Base-by-base conservation (phyloP, 225 moss, liverwort and hornwort genomes). In the Polytrichum commune region DNA sequence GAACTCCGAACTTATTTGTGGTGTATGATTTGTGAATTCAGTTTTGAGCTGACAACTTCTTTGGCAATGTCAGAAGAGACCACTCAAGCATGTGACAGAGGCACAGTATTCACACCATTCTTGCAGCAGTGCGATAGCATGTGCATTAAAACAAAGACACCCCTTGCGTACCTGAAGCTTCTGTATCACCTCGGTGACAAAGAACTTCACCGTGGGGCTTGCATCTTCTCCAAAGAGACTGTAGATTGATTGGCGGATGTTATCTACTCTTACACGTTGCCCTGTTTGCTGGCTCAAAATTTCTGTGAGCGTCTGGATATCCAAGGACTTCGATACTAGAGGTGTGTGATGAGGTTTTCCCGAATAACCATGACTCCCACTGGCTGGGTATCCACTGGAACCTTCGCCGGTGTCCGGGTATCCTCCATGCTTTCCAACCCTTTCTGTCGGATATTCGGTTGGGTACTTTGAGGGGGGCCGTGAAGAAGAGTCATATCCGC, bases 141-240 rank as follows among this genome's bases (percentile, higher is more conserved):
- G 35, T 35, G 8, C 16, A 46, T 46, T 16, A 46, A 13, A 46
- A 46, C 46, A 46, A 46, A 46, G 46, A 46, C 46, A 46, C 13
- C 13, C 46, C 7, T 38, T 46, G 46, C 74, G 53, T 71, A 83
- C 83, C 71, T 81, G 71, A 10, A 78, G 35, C 62, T 81, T 73
- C n/a, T 73, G 53, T 6, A 78, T 46, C 46, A 88, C 56, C 58
- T 73, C 38, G 53, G 68, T 78, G 26, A 84, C 80, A 63, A 85
- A 85, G 18, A 76, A 71, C 79, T 88, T 85, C 73, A 90, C 83
- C 16, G 77, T 86, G 10, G 85, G 80, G 78, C 88, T 90, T 65
- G 88, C 73, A 30, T 91, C 82, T 13, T 82, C 86, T 67, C 84
- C 84, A 77, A 82, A 90, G 55, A 82, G 35, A 56, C 86, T 81